Base-by-base conservation (phyloP, 2,329 filamentous ascomycete species). In the Phaeophleospora eucalypticola region DNA sequence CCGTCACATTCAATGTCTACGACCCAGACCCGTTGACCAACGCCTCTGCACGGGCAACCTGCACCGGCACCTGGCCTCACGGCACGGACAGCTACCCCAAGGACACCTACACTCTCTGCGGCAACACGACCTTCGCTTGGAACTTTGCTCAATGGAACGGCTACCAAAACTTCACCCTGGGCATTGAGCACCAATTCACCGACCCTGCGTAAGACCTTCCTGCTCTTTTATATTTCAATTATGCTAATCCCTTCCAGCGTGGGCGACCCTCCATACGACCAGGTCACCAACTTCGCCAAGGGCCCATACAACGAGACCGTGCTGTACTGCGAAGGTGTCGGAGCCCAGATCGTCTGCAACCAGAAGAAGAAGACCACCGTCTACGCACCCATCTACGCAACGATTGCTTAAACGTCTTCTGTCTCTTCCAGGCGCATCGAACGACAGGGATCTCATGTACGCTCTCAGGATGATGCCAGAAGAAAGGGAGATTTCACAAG, bases 131-230 rank as follows among this genome's bases (percentile, higher is more conserved):
- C 0, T 58, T 64, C 37, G 59, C 48, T 14, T 65, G 58, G 58
- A 49, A 52, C 43, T 51, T 65, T 24, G 50, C 51, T 7, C 37
- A 41, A 16, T 60, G 42, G 47, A 47, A 33, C 17, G 45, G 42
- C 38, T 27, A 54, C 24, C 39, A 44, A n/a, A 38, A 49, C 12
- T 65, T 64, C 49, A 52, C 47, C 0, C 43, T 65, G 4, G 50
- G 51, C 32, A 12, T 65, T 15, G 52, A 59, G 47, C 59, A 65
- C 39, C 36, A 21, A n/a, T 64, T 58, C 43, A 45, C 46, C 10
- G 63, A 65, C 48, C 54, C 58, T 16, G 36, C 48, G 60, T 65
- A 43, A 49, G 60, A n/a, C n/a, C n/a, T n/a, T n/a, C n/a, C n/a
- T n/a, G n/a, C n/a, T 61, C 44, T 24, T 36, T 3, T 8, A 6